Evolutionary conservation across 148 eudicot species (phyloP).

Genomic region (Fagopyrum tataricum): DNA sequence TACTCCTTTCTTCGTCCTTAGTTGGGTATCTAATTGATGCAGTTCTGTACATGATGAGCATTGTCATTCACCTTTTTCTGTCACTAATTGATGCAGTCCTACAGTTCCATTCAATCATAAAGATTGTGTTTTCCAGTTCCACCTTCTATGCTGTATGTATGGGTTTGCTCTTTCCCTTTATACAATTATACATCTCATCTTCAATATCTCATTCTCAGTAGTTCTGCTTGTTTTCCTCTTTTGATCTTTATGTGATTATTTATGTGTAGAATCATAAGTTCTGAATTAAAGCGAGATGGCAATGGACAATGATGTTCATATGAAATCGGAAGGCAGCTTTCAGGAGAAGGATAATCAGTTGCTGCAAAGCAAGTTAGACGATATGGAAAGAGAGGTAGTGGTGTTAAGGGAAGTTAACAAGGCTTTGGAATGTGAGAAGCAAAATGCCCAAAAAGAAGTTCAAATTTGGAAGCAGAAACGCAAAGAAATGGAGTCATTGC

Average conservation of each 20-base stretch:
- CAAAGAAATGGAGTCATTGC: constrained; percentile 32
- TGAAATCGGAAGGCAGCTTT: background rate
- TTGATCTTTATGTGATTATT: constrained; percentile 17
- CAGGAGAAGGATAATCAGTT: background rate
- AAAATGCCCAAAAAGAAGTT: constrained; percentile 28
- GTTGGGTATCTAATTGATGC: background rate
- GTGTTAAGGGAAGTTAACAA: constrained; percentile 33
- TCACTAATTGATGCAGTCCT: too few species aligned
- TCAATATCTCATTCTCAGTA: too few species aligned
- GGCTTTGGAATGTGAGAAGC: constrained; percentile 54
- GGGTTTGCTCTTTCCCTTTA: too few species aligned
- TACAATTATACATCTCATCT: too few species aligned
- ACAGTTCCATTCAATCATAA: too few species aligned
- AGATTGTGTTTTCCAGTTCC: too few species aligned
- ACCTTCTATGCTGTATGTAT: too few species aligned
- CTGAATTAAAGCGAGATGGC: background rate
- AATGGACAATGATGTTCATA: background rate
- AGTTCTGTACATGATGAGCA: background rate
- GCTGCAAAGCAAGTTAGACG: constrained; percentile 21
- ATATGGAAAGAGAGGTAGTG: constrained; percentile 31
- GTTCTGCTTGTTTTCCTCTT: background rate
- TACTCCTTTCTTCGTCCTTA: background rate
- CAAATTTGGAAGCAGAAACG: constrained; percentile 43
- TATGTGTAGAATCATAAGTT: constrained; percentile 5
- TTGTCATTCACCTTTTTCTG: too few species aligned